A percentile compares a stretch with the other conserved stretches of the same genome.
These are phyloP conservation scores for Cucurbita maxima DNA, from an alignment of 306 rosid genomes.

Conservation along the genomic window DNA sequence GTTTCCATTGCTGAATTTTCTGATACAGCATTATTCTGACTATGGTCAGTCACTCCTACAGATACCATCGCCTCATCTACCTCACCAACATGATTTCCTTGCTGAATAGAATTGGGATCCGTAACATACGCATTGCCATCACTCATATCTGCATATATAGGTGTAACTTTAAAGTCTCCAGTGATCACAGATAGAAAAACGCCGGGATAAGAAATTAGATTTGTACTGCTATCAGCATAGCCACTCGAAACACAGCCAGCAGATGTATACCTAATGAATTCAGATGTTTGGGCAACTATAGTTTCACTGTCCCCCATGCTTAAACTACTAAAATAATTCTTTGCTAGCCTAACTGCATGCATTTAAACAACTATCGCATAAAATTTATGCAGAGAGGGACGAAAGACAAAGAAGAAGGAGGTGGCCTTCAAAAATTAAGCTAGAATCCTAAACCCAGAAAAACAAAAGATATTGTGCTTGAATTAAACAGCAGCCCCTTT, in stretches of 20 bases:
- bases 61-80: slow-evolving; percentile 20
- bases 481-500: background rate
- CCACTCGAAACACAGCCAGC: slow-evolving; percentile 29
- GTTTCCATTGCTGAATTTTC: slow-evolving; percentile 25
- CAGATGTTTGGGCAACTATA: slow-evolving; percentile 40
- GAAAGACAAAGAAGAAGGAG: background rate
- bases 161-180: slow-evolving; percentile 22
- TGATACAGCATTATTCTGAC: slow-evolving; percentile 15
- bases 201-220: slow-evolving; percentile 24
- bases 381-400: background rate
- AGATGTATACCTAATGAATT: slow-evolving; percentile 21
- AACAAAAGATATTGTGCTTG: background rate
- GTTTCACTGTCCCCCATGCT: slow-evolving; percentile 71
- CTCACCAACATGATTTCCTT: slow-evolving; percentile 30
- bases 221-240: slow-evolving; percentile 25
- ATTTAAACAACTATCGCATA: background rate
- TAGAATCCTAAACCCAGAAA: background rate
- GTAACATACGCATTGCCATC: slow-evolving; percentile 27
- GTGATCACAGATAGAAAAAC: slow-evolving; percentile 15
- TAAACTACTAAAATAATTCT: slow-evolving; percentile 4
- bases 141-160: slow-evolving; percentile 17
- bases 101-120: slow-evolving; percentile 35
- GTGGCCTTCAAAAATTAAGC: background rate
- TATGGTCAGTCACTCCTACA: slow-evolving; percentile 20
- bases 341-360: slow-evolving; percentile 13